A percentile compares a stretch with the other conserved stretches of the same genome.
These are phyloP conservation scores for Podila minutissima DNA, from an alignment of 192 early-diverging fungal genomes.

Conservation along the genomic window DNA sequence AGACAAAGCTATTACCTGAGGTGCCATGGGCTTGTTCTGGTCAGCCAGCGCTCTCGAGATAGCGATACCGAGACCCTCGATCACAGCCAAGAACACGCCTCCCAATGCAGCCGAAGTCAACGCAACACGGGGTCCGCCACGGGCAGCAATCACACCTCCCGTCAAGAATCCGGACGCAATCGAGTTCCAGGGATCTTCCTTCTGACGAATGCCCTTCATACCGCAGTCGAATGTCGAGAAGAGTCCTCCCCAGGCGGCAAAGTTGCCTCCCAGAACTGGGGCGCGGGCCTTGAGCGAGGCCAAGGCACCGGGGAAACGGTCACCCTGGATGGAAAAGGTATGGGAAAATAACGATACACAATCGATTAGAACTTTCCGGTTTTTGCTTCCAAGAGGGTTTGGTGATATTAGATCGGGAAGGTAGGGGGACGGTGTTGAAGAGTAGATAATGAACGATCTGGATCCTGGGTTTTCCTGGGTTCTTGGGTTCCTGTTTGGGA, in stretches of 20 bases:
- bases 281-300: conserved; percentile 92
- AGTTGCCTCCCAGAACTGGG: conserved; percentile 96
- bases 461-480: background rate
- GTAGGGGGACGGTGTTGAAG: no score
- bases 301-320: conserved; percentile 88
- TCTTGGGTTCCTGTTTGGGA: no score
- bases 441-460: no score
- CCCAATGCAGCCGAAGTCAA: conserved; percentile 87
- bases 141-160: conserved; percentile 93
- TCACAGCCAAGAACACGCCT: conserved; percentile 90
- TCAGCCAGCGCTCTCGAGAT: conserved; percentile 31
- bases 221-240: conserved; percentile 98
- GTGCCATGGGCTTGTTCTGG: conserved; percentile 42
- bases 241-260: conserved; percentile 99
- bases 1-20: conserved; percentile 29
- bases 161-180: conserved; percentile 95
- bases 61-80: conserved; percentile 91
- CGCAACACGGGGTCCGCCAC: conserved; percentile 72
- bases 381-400: background rate
- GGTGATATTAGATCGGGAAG: background rate
- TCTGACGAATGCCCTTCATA: conserved; percentile 91
- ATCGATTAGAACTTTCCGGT: background rate
- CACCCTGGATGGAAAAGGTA: conserved; percentile 62
- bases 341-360: background rate
- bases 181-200: conserved; percentile 99